phyloP scores from a whole-genome alignment of 2,329 filamentous ascomycete species.

The Talaromyces sp. region DNA sequence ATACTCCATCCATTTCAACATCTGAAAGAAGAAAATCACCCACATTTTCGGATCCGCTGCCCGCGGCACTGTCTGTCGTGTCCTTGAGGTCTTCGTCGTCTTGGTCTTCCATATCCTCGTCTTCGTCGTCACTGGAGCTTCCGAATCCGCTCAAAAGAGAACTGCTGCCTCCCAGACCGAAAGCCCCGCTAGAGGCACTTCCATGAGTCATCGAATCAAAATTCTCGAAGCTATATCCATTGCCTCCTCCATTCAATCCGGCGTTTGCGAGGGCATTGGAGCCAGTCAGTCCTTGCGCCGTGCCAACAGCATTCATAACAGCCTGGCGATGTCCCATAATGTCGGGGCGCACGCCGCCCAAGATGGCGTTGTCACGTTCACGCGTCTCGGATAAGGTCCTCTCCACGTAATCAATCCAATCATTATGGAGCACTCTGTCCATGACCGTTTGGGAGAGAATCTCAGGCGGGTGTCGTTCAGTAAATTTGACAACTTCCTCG shows the following conservation, averaged over 20 bases:
- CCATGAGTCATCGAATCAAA: slow-evolving; percentile 65
- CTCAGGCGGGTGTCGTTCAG: slow-evolving; percentile 86
- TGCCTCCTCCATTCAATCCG: slow-evolving; percentile 60
- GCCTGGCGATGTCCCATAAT: slow-evolving; percentile 74
- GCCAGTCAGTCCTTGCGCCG: slow-evolving; percentile 51
- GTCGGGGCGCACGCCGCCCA: slow-evolving; percentile 90
- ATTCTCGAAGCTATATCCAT: slow-evolving; percentile 45
- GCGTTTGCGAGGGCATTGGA: slow-evolving; percentile 73
- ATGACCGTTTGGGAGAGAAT: slow-evolving; percentile 76
- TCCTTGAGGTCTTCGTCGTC: slow-evolving; percentile 57
- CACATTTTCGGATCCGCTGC: slow-evolving; percentile 59
- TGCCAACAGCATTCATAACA: slow-evolving; percentile 55
- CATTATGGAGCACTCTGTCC: slow-evolving; percentile 79
- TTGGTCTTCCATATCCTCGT: slow-evolving; percentile 74
- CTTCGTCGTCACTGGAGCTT: slow-evolving; percentile 91
- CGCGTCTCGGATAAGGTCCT: slow-evolving; percentile 87
- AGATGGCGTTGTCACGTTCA: slow-evolving; percentile 95
- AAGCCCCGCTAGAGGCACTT: slow-evolving; percentile 63
- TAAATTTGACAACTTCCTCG: slow-evolving; percentile 98
- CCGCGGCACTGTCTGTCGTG: slow-evolving; percentile 34
- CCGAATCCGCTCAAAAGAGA: slow-evolving; percentile 85
- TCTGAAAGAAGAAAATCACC: slow-evolving; percentile 59
- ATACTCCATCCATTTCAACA: slow-evolving; percentile 56
- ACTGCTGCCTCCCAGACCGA: slow-evolving; percentile 59
- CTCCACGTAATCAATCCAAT: slow-evolving; percentile 94